Conservation (phyloP, 2,329 filamentous ascomycete genomes). For the Emericellopsis atlantica region DNA sequence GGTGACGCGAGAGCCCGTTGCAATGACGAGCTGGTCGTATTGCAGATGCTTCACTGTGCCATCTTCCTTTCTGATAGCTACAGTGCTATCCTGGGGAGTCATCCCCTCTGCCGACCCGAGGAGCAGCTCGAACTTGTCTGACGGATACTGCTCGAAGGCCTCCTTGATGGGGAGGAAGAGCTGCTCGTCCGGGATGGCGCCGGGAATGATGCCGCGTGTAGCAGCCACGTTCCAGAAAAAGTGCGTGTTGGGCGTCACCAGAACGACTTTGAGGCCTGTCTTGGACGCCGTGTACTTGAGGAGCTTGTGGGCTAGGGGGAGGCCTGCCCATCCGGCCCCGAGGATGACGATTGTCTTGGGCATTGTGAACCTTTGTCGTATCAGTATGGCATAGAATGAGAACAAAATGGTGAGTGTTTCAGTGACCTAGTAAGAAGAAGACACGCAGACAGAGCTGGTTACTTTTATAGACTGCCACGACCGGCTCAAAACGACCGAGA, state of each 20-base stretch:
- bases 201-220: slow-evolving; percentile 39
- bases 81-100: slow-evolving; percentile 16
- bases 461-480: background rate
- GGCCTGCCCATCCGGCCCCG: slow-evolving; percentile 36
- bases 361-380: slow-evolving; percentile 16
- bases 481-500: background rate
- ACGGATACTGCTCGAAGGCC: slow-evolving; percentile 31
- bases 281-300: slow-evolving; percentile 33
- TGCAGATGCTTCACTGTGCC: slow-evolving; percentile 16
- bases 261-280: slow-evolving; percentile 31
- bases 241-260: slow-evolving; percentile 39
- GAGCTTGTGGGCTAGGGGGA: slow-evolving; percentile 36
- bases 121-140: slow-evolving; percentile 32
- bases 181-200: slow-evolving; percentile 29
- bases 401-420: background rate
- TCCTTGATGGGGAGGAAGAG: slow-evolving; percentile 31
- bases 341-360: slow-evolving; percentile 38
- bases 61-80: slow-evolving; percentile 20
- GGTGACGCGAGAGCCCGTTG: slow-evolving; percentile 36
- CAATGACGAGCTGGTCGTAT: slow-evolving; percentile 46
- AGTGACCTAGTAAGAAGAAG: background rate
- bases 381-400: background rate
- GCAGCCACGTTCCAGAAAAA: slow-evolving; percentile 45
- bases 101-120: slow-evolving; percentile 29
- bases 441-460: no score